Conservation (phyloP, 148 eudicot genomes). For the Bassia scoparia region DNA sequence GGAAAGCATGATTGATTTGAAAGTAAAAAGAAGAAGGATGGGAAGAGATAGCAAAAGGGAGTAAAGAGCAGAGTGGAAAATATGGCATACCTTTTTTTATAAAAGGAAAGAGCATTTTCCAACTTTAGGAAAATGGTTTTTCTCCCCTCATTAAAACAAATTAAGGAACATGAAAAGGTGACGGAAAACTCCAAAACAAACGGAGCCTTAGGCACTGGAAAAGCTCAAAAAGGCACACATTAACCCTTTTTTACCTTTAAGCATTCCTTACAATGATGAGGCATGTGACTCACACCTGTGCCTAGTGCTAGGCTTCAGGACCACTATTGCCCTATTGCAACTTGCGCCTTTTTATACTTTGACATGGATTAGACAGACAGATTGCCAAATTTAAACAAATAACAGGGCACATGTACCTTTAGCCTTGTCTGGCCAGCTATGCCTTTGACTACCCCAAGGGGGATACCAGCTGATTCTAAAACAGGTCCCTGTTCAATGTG, state of each 20-base stretch:
- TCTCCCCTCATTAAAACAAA: too few relatives aligned
- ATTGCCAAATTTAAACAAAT: conserved; percentile 2
- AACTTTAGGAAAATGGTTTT: too few relatives aligned
- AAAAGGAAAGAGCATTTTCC: too few relatives aligned
- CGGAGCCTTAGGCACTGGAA: too few relatives aligned
- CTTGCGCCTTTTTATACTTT: neutral
- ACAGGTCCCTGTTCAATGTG: conserved; percentile 99
- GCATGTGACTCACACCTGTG: neutral
- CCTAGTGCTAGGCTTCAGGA: neutral
- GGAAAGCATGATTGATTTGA: too few relatives aligned
- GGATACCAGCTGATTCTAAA: conserved; percentile 77
- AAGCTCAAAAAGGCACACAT: neutral
- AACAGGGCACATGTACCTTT: conserved; percentile 45
- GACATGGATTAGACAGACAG: neutral
- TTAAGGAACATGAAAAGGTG: too few relatives aligned
- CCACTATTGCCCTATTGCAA: neutral
- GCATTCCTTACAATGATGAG: too few relatives aligned
- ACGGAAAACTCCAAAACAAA: too few relatives aligned
- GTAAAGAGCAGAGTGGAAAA: too few relatives aligned
- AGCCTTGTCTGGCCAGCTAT: conserved; percentile 94
- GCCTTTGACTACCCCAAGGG: conserved; percentile 91
- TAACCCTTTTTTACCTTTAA: neutral
- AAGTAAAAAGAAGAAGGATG: too few relatives aligned
- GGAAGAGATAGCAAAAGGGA: too few relatives aligned
- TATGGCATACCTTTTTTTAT: too few relatives aligned